phyloP scores from a whole-genome alignment of 352 stramenopile genomes.

The Pythium angustatum region DNA sequence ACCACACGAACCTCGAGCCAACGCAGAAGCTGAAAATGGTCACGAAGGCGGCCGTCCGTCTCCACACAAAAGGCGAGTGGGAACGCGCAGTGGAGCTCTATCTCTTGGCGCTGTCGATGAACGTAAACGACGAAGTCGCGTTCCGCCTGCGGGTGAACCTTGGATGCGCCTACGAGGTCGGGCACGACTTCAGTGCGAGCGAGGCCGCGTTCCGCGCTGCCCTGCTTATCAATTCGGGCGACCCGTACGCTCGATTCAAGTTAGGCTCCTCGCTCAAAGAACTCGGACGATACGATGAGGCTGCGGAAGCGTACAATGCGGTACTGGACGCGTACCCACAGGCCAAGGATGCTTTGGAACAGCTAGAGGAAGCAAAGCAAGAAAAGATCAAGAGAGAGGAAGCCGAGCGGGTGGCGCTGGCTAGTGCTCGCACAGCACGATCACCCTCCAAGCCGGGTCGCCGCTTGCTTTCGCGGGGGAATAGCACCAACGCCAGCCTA shows the following conservation, averaged over 20 bases:
- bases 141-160: slow-evolving; percentile 71
- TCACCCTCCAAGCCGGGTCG: slow-evolving; percentile 22
- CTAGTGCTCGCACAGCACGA: slow-evolving; percentile 28
- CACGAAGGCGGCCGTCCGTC: slow-evolving; percentile 66
- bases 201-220: slow-evolving; percentile 47
- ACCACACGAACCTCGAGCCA: slow-evolving; percentile 60
- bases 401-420: slow-evolving; percentile 29
- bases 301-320: slow-evolving; percentile 36
- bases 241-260: slow-evolving; percentile 64
- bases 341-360: slow-evolving; percentile 43
- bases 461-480: slow-evolving; percentile 11
- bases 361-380: slow-evolving; percentile 33
- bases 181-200: slow-evolving; percentile 38
- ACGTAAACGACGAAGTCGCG: slow-evolving; percentile 52
- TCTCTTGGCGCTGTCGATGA: slow-evolving; percentile 54
- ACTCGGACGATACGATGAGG: slow-evolving; percentile 43
- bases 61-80: slow-evolving; percentile 65
- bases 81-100: slow-evolving; percentile 74
- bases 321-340: slow-evolving; percentile 55
- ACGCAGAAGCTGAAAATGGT: slow-evolving; percentile 83
- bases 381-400: slow-evolving; percentile 28
- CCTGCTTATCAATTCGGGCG: slow-evolving; percentile 42
- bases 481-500: neutral
- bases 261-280: slow-evolving; percentile 48
- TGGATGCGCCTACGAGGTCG: slow-evolving; percentile 59